A percentile compares a stretch with the other conserved stretches of the same genome.
Evolutionary conservation across 305 asterid genomes (phyloP).

Genomic region (Ilex paraguariensis): DNA sequence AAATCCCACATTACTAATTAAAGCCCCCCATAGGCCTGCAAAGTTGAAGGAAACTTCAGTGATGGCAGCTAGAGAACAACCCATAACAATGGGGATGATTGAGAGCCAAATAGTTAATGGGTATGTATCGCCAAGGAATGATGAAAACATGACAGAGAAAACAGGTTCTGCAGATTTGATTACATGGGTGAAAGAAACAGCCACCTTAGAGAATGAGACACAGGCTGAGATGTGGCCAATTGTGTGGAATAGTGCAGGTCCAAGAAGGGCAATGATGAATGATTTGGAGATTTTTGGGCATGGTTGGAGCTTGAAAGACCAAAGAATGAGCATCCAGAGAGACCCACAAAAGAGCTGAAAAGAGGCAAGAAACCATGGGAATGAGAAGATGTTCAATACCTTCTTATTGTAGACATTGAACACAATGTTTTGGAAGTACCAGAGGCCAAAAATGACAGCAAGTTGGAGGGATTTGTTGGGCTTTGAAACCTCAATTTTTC

Average conservation of each 20-base stretch:
- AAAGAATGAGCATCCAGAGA: slow-evolving; percentile 74
- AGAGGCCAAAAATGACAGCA: slow-evolving; percentile 71
- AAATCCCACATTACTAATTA: slow-evolving; percentile 76
- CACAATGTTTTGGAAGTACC: slow-evolving; percentile 89
- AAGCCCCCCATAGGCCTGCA: slow-evolving; percentile 63
- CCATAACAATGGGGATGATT: slow-evolving; percentile 68
- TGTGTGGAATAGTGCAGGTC: slow-evolving; percentile 90
- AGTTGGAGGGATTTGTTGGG: slow-evolving; percentile 47
- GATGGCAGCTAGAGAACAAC: slow-evolving; percentile 79
- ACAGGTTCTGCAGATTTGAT: slow-evolving; percentile 83
- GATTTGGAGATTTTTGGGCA: slow-evolving; percentile 74
- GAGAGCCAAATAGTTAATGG: slow-evolving; percentile 71
- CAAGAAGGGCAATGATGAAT: slow-evolving; percentile 74
- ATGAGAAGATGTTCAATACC: slow-evolving; percentile 72
- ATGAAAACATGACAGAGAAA: slow-evolving; percentile 61
- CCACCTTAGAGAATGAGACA: slow-evolving; percentile 79
- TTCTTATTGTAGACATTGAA: slow-evolving; percentile 81
- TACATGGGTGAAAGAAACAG: slow-evolving; percentile 80
- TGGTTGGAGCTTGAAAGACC: slow-evolving; percentile 71
- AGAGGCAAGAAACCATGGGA: slow-evolving; percentile 91
- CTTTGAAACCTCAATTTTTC: slow-evolving; percentile 39
- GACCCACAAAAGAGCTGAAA: slow-evolving; percentile 83
- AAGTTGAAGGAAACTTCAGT: slow-evolving; percentile 75
- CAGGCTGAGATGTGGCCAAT: slow-evolving; percentile 81
- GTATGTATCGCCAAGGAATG: slow-evolving; percentile 61